phyloP scores from a whole-genome alignment of 1,284 basidiomycete species.

The Taiwanofungus camphoratus region DNA sequence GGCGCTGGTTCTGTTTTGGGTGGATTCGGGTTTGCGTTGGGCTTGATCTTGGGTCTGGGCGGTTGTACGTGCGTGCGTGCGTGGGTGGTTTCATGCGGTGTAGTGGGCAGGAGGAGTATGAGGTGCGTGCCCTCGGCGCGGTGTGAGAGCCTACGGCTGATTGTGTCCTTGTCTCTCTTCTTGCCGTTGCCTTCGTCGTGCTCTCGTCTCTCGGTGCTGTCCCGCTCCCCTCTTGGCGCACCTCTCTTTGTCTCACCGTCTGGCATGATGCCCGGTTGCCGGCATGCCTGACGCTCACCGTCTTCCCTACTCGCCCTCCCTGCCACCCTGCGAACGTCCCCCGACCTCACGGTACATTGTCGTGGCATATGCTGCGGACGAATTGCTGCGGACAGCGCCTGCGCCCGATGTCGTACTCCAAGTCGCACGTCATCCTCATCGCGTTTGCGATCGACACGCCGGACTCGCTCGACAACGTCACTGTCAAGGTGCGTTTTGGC shows the following conservation, averaged over 20 bases:
- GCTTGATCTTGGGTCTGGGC: too few species aligned
- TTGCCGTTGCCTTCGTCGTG: not conserved
- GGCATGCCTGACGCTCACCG: not conserved
- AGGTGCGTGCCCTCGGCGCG: constrained; percentile 52
- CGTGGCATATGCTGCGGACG: not conserved
- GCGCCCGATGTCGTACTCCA: constrained; percentile 93
- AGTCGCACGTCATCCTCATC: constrained; percentile 98
- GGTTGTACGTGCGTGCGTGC: too few species aligned
- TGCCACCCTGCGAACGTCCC: too few species aligned
- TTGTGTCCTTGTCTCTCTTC: not conserved
- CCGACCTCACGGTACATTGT: too few species aligned
- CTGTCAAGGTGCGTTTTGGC: constrained; percentile 67
- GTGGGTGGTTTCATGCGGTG: too few species aligned
- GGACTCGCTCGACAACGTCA: constrained; percentile 94
- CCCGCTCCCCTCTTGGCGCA: not conserved
- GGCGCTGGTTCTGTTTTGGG: too few species aligned
- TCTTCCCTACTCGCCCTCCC: not conserved
- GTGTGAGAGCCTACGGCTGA: too few species aligned
- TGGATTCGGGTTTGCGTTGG: too few species aligned
- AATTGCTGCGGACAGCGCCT: constrained; percentile 53
- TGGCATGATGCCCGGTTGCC: not conserved
- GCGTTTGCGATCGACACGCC: constrained; percentile 96
- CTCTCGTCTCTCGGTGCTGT: not conserved
- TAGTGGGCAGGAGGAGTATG: constrained; percentile 92
- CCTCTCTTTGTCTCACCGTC: not conserved